A percentile compares a stretch with the other conserved stretches of the same genome.
Conservation (phyloP, 129 eudicot genomes). For the Flaveria brownii region DNA sequence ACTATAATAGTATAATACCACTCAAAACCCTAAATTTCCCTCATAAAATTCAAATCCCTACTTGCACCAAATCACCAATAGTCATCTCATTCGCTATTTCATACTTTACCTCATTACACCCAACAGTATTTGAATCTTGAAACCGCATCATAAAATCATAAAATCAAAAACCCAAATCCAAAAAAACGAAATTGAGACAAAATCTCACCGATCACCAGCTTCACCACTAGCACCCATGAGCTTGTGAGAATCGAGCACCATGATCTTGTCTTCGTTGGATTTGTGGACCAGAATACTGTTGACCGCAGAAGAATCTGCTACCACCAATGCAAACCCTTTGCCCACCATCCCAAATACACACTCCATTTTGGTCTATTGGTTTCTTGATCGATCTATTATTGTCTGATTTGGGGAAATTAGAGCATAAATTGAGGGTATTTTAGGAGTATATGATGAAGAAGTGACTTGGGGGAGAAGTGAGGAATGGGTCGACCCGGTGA, state of each 20-base stretch:
- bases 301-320: slow-evolving; percentile 95
- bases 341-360: slow-evolving; percentile 93
- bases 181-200: slow-evolving; percentile 13
- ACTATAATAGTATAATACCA: neutral
- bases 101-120: no score
- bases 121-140: neutral
- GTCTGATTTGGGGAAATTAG: slow-evolving; percentile 4
- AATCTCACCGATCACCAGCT: slow-evolving; percentile 79
- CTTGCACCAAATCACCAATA: neutral
- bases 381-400: slow-evolving; percentile 19
- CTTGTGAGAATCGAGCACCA: slow-evolving; percentile 93
- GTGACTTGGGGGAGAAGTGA: slow-evolving; percentile 45
- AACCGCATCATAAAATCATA: slow-evolving; percentile 1
- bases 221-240: slow-evolving; percentile 99
- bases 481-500: slow-evolving; percentile 25
- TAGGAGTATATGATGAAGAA: slow-evolving; percentile 9
- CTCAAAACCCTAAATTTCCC: slow-evolving; percentile 29
- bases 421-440: neutral
- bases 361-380: slow-evolving; percentile 52
- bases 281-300: slow-evolving; percentile 95
- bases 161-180: neutral
- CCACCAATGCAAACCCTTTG: slow-evolving; percentile 82
- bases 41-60: slow-evolving; percentile 14
- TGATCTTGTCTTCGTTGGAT: slow-evolving; percentile 87
- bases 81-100: no score